Evolutionary conservation across 2,329 filamentous ascomycete genomes (phyloP).

Genomic region (Chlorencoelia australis): DNA sequence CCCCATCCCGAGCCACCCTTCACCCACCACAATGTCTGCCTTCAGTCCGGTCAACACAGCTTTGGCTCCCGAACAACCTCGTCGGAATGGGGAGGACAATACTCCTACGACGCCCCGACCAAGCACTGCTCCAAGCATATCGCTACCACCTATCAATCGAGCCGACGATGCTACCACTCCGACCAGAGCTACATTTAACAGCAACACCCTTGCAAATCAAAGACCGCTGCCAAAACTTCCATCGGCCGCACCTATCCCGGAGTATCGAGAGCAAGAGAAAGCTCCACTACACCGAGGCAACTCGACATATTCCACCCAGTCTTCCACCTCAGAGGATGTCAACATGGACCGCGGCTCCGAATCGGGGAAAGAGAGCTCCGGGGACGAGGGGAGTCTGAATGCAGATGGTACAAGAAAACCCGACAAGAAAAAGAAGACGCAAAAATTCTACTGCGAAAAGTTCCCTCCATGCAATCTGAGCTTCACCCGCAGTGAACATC

Average conservation of each 20-base stretch:
- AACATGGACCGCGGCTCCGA: conserved; percentile 64
- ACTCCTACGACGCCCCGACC: conserved; percentile 43
- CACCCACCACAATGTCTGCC: conserved; percentile 38
- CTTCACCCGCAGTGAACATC: conserved; percentile 91
- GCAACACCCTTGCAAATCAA: conserved; percentile 34
- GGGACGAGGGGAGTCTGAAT: conserved; percentile 53
- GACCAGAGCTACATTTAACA: conserved; percentile 46
- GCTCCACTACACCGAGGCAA: conserved; percentile 40
- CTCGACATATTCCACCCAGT: conserved; percentile 51
- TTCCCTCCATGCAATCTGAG: conserved; percentile 90
- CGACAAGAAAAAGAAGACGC: conserved; percentile 90
- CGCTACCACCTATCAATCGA: conserved; percentile 31
- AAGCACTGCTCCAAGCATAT: conserved; percentile 33
- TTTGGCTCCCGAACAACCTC: conserved; percentile 32
- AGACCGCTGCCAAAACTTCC: conserved; percentile 46
- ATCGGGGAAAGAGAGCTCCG: conserved; percentile 45
- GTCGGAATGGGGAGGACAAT: conserved; percentile 36
- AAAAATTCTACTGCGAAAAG: conserved; percentile 92
- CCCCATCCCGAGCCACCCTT: conserved; percentile 2
- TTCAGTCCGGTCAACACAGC: conserved; percentile 53
- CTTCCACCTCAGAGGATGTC: conserved; percentile 56
- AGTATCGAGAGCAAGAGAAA: conserved; percentile 33
- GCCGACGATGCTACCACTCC: conserved; percentile 47
- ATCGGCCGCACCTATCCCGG: conserved; percentile 41
- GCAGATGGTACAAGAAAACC: conserved; percentile 59